A percentile compares a stretch with the other conserved stretches of the same genome.
phyloP scores from a whole-genome alignment of 1,284 basidiomycete genomes.

The Papiliotrema nemorosa region DNA sequence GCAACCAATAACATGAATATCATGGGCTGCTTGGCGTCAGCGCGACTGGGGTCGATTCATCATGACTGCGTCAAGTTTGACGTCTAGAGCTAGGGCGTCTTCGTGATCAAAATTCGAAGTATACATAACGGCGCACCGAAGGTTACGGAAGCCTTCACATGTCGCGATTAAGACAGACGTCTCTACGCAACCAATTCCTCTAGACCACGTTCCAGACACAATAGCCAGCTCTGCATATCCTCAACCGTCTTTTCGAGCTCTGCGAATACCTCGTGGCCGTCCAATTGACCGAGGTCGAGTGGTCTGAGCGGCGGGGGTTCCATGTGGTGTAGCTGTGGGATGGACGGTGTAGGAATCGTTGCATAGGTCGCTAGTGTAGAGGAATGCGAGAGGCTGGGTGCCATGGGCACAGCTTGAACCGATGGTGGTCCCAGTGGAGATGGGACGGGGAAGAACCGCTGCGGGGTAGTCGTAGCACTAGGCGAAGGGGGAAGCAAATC shows the following conservation, averaged over 20 bases:
- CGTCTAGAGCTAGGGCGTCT: too few relatives aligned
- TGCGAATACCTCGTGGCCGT: constrained; percentile 63
- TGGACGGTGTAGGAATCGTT: not conserved
- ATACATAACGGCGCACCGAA: too few relatives aligned
- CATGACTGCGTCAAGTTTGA: too few relatives aligned
- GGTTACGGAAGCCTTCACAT: too few relatives aligned
- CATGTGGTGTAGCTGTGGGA: not conserved
- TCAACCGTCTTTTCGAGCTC: constrained; percentile 73
- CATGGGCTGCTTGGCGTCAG: too few relatives aligned
- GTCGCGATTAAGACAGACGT: too few relatives aligned
- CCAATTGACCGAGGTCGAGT: constrained; percentile 65
- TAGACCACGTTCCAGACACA: constrained; percentile 68
- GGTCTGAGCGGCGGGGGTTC: constrained; percentile 55
- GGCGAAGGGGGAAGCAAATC: constrained; percentile 77
- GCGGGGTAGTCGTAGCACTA: constrained; percentile 48
- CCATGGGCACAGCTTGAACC: constrained; percentile 6
- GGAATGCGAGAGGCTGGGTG: constrained; percentile 9
- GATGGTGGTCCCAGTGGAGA: constrained; percentile 52
- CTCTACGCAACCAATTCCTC: constrained; percentile 53
- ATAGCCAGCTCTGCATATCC: constrained; percentile 75
- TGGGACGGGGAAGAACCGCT: constrained; percentile 50
- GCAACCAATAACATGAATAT: too few relatives aligned
- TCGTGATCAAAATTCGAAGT: too few relatives aligned
- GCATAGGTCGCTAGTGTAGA: constrained; percentile 5
- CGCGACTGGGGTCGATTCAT: too few relatives aligned